phyloP scores from a whole-genome alignment of 768 basidiomycete species.

The Trametes punicea region DNA sequence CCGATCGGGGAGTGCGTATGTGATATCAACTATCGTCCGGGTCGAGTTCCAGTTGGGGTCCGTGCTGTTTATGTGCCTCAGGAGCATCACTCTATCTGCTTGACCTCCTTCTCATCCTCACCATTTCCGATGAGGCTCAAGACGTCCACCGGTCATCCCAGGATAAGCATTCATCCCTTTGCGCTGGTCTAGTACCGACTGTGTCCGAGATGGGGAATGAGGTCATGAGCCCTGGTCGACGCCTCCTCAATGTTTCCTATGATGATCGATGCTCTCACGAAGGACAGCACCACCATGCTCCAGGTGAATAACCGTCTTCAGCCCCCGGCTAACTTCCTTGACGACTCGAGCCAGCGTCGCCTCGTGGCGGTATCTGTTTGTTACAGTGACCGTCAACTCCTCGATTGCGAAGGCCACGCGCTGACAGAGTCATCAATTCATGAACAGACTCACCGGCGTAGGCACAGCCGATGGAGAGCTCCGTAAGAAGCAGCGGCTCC shows the following conservation, averaged over 20 bases:
- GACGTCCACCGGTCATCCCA: too few species aligned
- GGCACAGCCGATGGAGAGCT: background rate
- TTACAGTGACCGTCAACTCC: background rate
- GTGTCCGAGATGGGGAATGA: background rate
- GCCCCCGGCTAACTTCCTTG: background rate
- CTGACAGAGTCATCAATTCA: conserved; percentile 1
- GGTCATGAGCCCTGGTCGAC: background rate
- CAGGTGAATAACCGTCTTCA: background rate
- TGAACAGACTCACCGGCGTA: background rate
- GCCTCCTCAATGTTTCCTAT: background rate
- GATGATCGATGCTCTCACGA: background rate
- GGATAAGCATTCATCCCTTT: too few species aligned
- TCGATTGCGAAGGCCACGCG: background rate
- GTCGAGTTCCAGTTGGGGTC: too few species aligned
- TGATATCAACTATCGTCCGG: background rate
- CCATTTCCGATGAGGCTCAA: too few species aligned
- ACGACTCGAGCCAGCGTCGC: background rate
- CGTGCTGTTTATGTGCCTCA: too few species aligned
- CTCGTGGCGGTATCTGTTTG: conserved; percentile 3
- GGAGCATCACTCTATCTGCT: too few species aligned
- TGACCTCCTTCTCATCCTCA: too few species aligned
- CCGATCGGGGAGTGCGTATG: background rate
- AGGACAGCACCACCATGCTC: background rate
- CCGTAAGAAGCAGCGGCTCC: conserved; percentile 5
- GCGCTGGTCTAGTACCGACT: too few species aligned